A percentile compares a stretch with the other conserved stretches of the same genome.
phyloP scores from a whole-genome alignment of 2,329 filamentous ascomycete species.

The Epicoccum nigrum region DNA sequence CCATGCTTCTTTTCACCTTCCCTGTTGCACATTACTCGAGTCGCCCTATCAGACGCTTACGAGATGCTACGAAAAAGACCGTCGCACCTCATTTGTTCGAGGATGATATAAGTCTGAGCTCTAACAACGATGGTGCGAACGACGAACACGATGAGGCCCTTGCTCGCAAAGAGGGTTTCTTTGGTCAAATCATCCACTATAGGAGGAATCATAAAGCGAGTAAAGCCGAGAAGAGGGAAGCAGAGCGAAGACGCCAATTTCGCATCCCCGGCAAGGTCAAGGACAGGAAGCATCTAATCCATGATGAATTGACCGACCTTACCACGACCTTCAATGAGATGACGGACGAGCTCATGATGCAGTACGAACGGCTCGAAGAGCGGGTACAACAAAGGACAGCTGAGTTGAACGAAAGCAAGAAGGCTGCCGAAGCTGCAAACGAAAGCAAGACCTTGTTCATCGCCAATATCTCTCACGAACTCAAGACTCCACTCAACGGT shows the following conservation, averaged over 20 bases:
- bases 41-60: slow-evolving; percentile 76
- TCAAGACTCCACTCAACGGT: slow-evolving; percentile 94
- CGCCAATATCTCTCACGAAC: slow-evolving; percentile 85
- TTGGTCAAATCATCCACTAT: slow-evolving; percentile 46
- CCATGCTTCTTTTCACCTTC: slow-evolving; percentile 73
- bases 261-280: slow-evolving; percentile 85
- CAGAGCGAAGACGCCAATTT: slow-evolving; percentile 63
- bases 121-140: slow-evolving; percentile 46
- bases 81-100: slow-evolving; percentile 69
- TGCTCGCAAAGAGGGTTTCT: slow-evolving; percentile 55
- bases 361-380: slow-evolving; percentile 83
- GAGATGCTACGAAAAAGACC: slow-evolving; percentile 75
- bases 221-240: slow-evolving; percentile 47
- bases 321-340: slow-evolving; percentile 90
- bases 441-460: slow-evolving; percentile 98
- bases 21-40: slow-evolving; percentile 84
- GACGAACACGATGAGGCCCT: slow-evolving; percentile 55
- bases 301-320: slow-evolving; percentile 84
- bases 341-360: slow-evolving; percentile 86
- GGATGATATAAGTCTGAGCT: slow-evolving; percentile 47
- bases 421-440: slow-evolving; percentile 91
- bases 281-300: slow-evolving; percentile 74
- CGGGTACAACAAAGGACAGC: slow-evolving; percentile 82
- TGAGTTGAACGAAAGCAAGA: slow-evolving; percentile 87
- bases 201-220: slow-evolving; percentile 42